These are phyloP conservation scores for Coccomyxa sp. DNA, from an alignment of 139 green algal species.

Conservation along the genomic window DNA sequence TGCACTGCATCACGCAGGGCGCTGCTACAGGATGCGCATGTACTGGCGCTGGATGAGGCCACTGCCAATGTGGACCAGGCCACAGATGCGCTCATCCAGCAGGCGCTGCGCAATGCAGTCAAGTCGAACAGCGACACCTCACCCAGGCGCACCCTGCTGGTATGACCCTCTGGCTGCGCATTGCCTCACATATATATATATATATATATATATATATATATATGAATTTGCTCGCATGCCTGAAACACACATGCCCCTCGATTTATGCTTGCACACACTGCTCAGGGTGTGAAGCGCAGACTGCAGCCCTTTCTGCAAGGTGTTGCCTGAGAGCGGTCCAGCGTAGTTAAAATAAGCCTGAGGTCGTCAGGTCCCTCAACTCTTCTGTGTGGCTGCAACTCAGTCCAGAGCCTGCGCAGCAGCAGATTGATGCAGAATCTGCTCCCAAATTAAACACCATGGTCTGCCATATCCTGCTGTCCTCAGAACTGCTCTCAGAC, in stretches of 20 bases:
- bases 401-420: not conserved
- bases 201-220: no score
- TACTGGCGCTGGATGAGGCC: constrained; percentile 63
- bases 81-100: constrained; percentile 62
- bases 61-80: constrained; percentile 85
- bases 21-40: constrained; percentile 50
- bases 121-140: constrained; percentile 42
- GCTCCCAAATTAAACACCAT: not conserved
- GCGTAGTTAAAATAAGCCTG: not conserved
- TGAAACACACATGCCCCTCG: not conserved
- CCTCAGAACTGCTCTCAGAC: no score
- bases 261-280: not conserved
- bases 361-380: no score
- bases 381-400: not conserved
- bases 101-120: constrained; percentile 38
- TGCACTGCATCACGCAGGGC: no score
- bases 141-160: constrained; percentile 26
- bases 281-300: not conserved
- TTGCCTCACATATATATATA: no score
- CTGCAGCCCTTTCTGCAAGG: no score
- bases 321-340: no score
- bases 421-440: not conserved
- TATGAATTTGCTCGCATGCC: not conserved
- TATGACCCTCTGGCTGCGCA: not conserved
- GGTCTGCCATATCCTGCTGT: not conserved